Evolutionary conservation across 306 rosid species (phyloP).

Genomic region (Vicia sativa): DNA sequence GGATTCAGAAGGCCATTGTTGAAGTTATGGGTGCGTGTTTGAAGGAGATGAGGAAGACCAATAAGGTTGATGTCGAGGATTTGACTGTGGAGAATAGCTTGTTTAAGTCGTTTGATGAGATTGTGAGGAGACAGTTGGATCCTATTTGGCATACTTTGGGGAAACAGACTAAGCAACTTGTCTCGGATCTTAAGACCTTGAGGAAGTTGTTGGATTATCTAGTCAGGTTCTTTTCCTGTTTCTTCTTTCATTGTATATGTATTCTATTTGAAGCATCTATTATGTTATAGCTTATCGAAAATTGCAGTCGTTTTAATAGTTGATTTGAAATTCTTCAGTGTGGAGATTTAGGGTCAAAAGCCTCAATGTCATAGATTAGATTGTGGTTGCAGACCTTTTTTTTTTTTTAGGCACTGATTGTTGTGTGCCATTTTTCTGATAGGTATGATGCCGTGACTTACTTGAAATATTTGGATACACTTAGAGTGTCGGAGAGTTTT

Average conservation of each 20-base stretch:
- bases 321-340: background rate
- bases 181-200: conserved; percentile 85
- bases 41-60: conserved; percentile 97
- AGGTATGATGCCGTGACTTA: conserved; percentile 93
- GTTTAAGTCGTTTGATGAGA: conserved; percentile 96
- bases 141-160: conserved; percentile 99
- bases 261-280: background rate
- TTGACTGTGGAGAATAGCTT: conserved; percentile 86
- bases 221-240: conserved; percentile 46
- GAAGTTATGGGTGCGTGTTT: conserved; percentile 96
- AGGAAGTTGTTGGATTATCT: conserved; percentile 91
- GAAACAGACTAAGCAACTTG: conserved; percentile 91
- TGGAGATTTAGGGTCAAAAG: background rate
- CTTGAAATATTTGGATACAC: conserved; percentile 94
- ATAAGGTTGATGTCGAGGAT: conserved; percentile 90
- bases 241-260: background rate
- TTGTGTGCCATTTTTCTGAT: conserved; percentile 41
- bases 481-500: conserved; percentile 89
- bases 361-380: background rate
- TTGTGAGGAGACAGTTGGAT: conserved; percentile 88
- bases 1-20: conserved; percentile 76
- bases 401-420: conserved; percentile 32
- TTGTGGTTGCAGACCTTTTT: background rate
- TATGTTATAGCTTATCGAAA: background rate
- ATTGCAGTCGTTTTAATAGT: background rate